Base-by-base conservation (phyloP, 768 basidiomycete genomes). In the Pholiota molesta region DNA sequence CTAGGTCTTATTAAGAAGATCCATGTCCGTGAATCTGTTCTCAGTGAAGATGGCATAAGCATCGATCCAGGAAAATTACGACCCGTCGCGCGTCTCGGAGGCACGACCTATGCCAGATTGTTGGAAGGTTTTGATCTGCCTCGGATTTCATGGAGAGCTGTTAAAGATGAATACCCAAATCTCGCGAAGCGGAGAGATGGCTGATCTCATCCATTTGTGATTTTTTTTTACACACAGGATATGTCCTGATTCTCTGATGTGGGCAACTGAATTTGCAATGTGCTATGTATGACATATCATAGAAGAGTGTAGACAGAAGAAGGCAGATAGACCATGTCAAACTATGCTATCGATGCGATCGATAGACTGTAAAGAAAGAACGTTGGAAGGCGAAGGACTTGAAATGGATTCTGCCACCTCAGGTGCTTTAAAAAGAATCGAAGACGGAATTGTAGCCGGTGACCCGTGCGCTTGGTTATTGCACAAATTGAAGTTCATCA, bases 51-150 rank as follows among this genome's bases (percentile, higher is more conserved):
- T 59, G 77, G 79, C 14, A 68, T 71, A 28, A 69, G 68, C 37
- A 71, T 87, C 45, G 82, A 87, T 70, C 76, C 79, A 16, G 71
- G 64, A 7, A 85, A 83, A 71, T 75, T 86, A 55, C 75, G 78
- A 5, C 75, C 81, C 5, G 72, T 87, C 51, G 79, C 79, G 14
- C 78, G 90, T 45, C 73, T 91, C 35, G 88, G 85, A 35, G 87
- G 83, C 10, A 75, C 74, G 33, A 77, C 76, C 51, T 90, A 87
- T 70, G 79, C 79, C 5, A 72, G 81, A 42, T 26, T 73, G 72
- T 31, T 81, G 77, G 82, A 83, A 55, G 78, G 79, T 23, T 84
- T 83, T 68, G 77, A 83, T 60, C 63, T 87, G 52, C 77, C 79
- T 29, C 72, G 78, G 29, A 64, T 74, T 29, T 72, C 76, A 16